A percentile compares a stretch with the other conserved stretches of the same genome.
These are phyloP conservation scores for Botrytis sinoallii DNA, from an alignment of 2,329 filamentous ascomycete species.

Conservation along the genomic window DNA sequence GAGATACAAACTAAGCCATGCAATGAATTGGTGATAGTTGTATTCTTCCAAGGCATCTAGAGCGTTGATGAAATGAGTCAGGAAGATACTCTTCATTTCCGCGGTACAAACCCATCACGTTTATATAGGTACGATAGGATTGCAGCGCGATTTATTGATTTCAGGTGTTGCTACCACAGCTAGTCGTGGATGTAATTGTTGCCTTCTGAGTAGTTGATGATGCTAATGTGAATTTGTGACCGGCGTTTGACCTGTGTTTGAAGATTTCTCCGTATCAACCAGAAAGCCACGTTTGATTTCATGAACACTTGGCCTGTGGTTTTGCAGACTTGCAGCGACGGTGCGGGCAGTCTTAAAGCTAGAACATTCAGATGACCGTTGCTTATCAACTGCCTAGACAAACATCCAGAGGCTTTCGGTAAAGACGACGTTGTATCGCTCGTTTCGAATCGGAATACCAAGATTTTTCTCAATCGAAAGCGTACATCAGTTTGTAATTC, in stretches of 20 bases:
- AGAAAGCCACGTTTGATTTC: not conserved
- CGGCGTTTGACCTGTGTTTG: not conserved
- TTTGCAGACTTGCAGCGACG: not conserved
- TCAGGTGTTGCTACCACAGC: not conserved
- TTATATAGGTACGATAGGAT: not conserved
- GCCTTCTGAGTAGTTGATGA: not conserved
- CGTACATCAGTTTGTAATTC: not conserved
- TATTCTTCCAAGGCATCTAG: not conserved
- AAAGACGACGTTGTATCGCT: not conserved
- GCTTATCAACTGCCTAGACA: not conserved
- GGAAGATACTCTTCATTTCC: not conserved
- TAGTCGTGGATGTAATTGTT: not conserved
- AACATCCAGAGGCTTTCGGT: not conserved
- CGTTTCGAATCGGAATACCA: not conserved
- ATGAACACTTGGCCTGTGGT: constrained; percentile 13
- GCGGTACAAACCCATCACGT: not conserved
- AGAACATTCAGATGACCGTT: constrained; percentile 7
- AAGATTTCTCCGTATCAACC: not conserved
- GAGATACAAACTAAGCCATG: not conserved
- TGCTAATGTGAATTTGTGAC: not conserved
- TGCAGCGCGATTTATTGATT: not conserved
- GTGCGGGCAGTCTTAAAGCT: not conserved
- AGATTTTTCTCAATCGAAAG: not conserved
- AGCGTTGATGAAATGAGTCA: not conserved
- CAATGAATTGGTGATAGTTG: not conserved